Evolutionary conservation across 495 filamentous ascomycete genomes (phyloP).

Genomic region (Xylaria acuta): DNA sequence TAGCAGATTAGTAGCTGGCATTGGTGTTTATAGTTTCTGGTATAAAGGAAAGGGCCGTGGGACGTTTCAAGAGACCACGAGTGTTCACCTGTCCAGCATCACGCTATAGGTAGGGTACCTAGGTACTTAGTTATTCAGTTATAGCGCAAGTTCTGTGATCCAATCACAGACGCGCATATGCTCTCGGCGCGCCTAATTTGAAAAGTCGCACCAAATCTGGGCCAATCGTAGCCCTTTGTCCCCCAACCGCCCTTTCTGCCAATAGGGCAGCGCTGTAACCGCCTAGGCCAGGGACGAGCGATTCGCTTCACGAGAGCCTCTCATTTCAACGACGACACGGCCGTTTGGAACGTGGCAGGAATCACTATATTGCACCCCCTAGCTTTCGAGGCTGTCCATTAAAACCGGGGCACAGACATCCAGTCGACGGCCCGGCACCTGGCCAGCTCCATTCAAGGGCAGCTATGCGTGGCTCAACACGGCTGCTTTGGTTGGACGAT

Average conservation of each 20-base stretch:
- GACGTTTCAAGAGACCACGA: slow-evolving; percentile 4
- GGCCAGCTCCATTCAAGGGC: slow-evolving; percentile 22
- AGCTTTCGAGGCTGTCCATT: slow-evolving; percentile 15
- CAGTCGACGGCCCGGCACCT: slow-evolving; percentile 33
- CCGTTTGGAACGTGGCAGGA: slow-evolving; percentile 24
- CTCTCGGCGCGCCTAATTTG: slow-evolving; percentile 37
- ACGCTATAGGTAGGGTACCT: neutral
- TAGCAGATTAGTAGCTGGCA: neutral
- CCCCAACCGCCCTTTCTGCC: slow-evolving; percentile 34
- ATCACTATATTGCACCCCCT: neutral
- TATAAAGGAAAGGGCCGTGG: neutral
- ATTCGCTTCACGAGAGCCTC: slow-evolving; percentile 40
- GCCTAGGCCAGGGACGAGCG: slow-evolving; percentile 34
- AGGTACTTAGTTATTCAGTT: neutral
- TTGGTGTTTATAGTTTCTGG: neutral
- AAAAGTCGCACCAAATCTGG: slow-evolving; percentile 23
- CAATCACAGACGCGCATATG: slow-evolving; percentile 33
- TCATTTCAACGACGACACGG: slow-evolving; percentile 30
- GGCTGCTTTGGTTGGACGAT: slow-evolving; percentile 38
- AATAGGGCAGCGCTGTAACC: slow-evolving; percentile 31
- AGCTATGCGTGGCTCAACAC: slow-evolving; percentile 27
- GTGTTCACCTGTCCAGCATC: neutral
- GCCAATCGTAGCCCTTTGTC: slow-evolving; percentile 30
- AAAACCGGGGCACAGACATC: slow-evolving; percentile 31
- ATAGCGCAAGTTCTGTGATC: slow-evolving; percentile 11